These are phyloP conservation scores for Sordariomycetes sp. DNA, from an alignment of 2,329 filamentous ascomycete genomes.

Conservation along the genomic window DNA sequence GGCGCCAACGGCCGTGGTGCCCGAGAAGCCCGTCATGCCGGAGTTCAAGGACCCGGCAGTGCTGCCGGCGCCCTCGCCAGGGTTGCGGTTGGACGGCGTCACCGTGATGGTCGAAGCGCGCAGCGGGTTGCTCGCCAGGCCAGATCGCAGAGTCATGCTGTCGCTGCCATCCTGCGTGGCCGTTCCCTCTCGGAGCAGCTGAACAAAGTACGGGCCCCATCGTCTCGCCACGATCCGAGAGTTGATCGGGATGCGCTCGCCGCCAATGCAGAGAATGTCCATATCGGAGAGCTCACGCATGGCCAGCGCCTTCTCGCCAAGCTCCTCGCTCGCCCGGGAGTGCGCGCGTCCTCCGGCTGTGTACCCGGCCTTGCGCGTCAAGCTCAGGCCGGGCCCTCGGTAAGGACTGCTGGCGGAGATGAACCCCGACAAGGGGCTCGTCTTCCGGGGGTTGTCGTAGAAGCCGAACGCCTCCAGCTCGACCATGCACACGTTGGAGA, in stretches of 20 bases:
- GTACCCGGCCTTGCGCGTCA: constrained; percentile 50
- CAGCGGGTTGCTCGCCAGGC: constrained; percentile 44
- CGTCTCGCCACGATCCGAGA: constrained; percentile 78
- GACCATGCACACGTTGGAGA: constrained; percentile 92
- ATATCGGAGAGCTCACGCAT: constrained; percentile 89
- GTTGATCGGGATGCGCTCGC: constrained; percentile 88
- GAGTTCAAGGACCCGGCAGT: constrained; percentile 29
- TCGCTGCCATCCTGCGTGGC: constrained; percentile 65
- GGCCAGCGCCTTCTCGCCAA: constrained; percentile 71
- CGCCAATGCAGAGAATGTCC: constrained; percentile 88
- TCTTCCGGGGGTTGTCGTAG: constrained; percentile 86
- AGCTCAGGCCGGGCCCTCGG: constrained; percentile 44
- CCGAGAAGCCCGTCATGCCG: constrained; percentile 23
- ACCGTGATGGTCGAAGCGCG: constrained; percentile 82
- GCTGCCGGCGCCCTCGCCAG: constrained; percentile 27
- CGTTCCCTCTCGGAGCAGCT: constrained; percentile 75
- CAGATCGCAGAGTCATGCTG: constrained; percentile 63
- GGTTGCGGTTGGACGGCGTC: constrained; percentile 54
- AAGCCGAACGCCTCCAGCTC: constrained; percentile 95
- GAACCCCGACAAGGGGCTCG: constrained; percentile 71
- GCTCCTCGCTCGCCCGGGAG: constrained; percentile 69
- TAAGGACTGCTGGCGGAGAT: constrained; percentile 71
- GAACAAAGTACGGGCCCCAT: constrained; percentile 95
- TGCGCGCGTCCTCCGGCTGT: constrained; percentile 70
- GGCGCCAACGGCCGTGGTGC: constrained; percentile 19